phyloP scores from a whole-genome alignment of 2,329 filamentous ascomycete species.

The Penicillium sp. region DNA sequence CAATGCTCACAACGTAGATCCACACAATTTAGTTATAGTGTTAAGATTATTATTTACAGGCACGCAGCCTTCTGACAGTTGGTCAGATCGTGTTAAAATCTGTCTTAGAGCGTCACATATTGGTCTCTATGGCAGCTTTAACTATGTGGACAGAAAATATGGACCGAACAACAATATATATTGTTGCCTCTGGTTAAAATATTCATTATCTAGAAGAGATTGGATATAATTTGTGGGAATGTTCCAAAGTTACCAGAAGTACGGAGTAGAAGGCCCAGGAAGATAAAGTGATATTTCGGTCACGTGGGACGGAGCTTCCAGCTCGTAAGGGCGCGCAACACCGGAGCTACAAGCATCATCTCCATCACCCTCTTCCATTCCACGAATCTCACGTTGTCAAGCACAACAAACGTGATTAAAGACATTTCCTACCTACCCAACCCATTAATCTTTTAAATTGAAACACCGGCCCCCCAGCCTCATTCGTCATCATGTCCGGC shows the following conservation, averaged over 20 bases:
- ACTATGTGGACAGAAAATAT: not conserved
- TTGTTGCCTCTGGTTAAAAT: not conserved
- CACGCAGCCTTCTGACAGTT: not conserved
- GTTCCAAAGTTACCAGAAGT: not conserved
- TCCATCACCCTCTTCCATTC: conserved; percentile 13
- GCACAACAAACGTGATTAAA: not conserved
- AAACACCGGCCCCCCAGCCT: not conserved
- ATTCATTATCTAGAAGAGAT: not conserved
- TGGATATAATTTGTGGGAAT: not conserved
- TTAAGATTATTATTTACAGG: not conserved
- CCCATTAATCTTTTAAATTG: not conserved
- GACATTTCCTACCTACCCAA: not conserved
- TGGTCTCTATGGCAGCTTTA: not conserved
- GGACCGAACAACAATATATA: not conserved
- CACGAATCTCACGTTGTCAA: conserved; percentile 7
- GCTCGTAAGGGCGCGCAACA: conserved; percentile 25
- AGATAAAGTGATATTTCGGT: conserved; percentile 8
- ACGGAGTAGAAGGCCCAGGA: not conserved
- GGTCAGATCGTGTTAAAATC: not conserved
- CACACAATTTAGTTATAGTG: not conserved
- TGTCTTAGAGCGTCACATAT: not conserved
- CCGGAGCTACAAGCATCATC: conserved; percentile 22
- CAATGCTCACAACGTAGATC: not conserved
- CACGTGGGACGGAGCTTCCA: conserved; percentile 34
- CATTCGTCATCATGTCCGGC: conserved; percentile 68